Base-by-base conservation (phyloP, 495 filamentous ascomycete species). In the Lasiosphaeris hirsuta region DNA sequence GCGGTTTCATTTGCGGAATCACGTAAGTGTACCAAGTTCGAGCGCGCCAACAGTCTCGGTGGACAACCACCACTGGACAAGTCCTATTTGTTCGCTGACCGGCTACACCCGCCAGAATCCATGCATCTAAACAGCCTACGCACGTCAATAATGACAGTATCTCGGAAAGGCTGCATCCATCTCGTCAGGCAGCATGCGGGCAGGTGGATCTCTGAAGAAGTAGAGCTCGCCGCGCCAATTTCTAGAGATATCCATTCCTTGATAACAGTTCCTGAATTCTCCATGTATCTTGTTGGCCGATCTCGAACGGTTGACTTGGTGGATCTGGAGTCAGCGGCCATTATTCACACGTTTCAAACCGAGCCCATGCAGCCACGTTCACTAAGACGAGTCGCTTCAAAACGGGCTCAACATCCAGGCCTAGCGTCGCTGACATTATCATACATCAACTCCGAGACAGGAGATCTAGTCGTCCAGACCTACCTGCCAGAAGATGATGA, bases 331-430 rank as follows among this genome's bases (percentile, higher is more conserved):
- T 76, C 73, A 23, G 74, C 74, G 7, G 71, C 65, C 14, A 66
- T 84, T 30, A 73, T 86, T 38, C 75, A 84, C 59, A 79, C 76
- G 7, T 83, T 89, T 48, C 53, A 65, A 37, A 85, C 82, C 1
- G 80, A 81, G 18, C 73, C 75, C 17, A 81, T 86, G 60, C 78
- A 80, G 35, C 75, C 74, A 9, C 73, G 75, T 9, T 78, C 81
- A 0, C 62, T 86, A 11, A 74, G 74, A 47, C 81, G 75, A 9
- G 79, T 81, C 51, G 73, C 78, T 55, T 72, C 75, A 0, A 61
- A 70, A 10, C 78, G 77, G 1, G 61, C 76, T 42, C 71, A 71
- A 48, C 78, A 76, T 10, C 61, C 75, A 4, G 73, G 76, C 8
- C 66, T 86, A 0, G 69, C 73, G 34, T 81, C 75, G 11, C 71